Evolutionary conservation across 2,329 filamentous ascomycete species (phyloP).

Genomic region (Thelonectria blattea): DNA sequence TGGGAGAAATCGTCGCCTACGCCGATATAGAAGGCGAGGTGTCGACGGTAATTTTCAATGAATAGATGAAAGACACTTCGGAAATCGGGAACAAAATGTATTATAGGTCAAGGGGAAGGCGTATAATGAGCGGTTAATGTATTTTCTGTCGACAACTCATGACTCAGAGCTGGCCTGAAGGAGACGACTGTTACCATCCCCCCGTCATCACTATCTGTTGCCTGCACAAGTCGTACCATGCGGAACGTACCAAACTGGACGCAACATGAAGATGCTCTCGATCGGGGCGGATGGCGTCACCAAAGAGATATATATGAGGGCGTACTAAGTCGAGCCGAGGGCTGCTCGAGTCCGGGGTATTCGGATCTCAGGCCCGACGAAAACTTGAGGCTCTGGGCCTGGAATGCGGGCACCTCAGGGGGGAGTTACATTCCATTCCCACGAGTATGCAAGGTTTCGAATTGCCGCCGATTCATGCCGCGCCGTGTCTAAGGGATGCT

Average conservation of each 20-base stretch:
- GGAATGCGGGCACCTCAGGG: constrained; percentile 23
- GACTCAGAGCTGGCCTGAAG: background rate
- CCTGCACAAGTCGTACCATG: background rate
- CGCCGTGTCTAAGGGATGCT: background rate
- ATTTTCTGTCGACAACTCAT: background rate
- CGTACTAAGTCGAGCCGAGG: background rate
- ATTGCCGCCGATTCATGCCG: background rate
- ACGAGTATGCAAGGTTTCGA: background rate
- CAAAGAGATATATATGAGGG: background rate
- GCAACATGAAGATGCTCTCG: background rate
- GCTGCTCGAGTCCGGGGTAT: constrained; percentile 17
- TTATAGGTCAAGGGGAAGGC: background rate
- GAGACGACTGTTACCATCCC: background rate
- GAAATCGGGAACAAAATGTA: background rate
- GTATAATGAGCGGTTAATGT: background rate
- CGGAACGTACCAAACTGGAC: background rate
- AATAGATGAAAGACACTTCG: constrained; percentile 33
- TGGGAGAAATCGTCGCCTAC: constrained; percentile 55
- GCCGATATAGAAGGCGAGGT: constrained; percentile 52
- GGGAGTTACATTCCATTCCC: background rate
- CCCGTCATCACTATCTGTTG: background rate
- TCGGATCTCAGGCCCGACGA: constrained; percentile 24
- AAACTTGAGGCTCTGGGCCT: background rate
- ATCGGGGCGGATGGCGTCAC: background rate
- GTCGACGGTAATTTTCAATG: constrained; percentile 56